Conservation (phyloP, 129 eudicot genomes). For the Pulicaria dysenterica region DNA sequence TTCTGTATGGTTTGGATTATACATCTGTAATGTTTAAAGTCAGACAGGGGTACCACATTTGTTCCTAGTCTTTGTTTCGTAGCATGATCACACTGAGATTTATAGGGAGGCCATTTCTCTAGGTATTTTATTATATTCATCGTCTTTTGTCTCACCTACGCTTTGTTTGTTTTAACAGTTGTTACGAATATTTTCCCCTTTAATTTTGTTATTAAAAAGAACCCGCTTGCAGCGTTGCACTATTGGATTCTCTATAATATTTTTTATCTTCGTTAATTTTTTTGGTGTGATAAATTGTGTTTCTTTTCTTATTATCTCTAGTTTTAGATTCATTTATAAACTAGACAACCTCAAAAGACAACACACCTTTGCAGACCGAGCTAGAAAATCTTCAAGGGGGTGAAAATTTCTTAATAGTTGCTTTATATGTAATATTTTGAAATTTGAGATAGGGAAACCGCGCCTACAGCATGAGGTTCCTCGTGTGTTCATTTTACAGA, state of each 20-base stretch:
- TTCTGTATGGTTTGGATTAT: conserved; percentile 34
- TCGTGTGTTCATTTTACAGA: too few species aligned
- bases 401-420: too few species aligned
- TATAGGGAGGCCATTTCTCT: conserved; percentile 20
- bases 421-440: too few species aligned
- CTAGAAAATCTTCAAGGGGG: too few species aligned
- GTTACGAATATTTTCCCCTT: conserved; percentile 23
- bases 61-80: conserved; percentile 4
- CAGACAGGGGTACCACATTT: background rate
- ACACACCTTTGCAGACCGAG: too few species aligned
- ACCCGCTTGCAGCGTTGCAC: conserved; percentile 24
- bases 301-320: conserved; percentile 5
- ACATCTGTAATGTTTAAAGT: conserved; percentile 34
- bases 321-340: background rate
- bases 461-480: too few species aligned
- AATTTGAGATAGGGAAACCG: too few species aligned
- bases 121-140: conserved; percentile 30
- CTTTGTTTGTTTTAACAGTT: conserved; percentile 18
- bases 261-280: conserved; percentile 9
- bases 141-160: background rate
- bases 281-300: background rate
- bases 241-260: conserved; percentile 30
- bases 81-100: conserved; percentile 14
- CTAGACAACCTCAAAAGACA: too few species aligned
- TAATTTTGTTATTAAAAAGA: conserved; percentile 9